Percentiles rank a stretch among this genome's conserved stretches.
These are phyloP conservation scores for Phanerodontia chrysosporium DNA, from an alignment of 768 basidiomycete genomes.

Conservation along the genomic window DNA sequence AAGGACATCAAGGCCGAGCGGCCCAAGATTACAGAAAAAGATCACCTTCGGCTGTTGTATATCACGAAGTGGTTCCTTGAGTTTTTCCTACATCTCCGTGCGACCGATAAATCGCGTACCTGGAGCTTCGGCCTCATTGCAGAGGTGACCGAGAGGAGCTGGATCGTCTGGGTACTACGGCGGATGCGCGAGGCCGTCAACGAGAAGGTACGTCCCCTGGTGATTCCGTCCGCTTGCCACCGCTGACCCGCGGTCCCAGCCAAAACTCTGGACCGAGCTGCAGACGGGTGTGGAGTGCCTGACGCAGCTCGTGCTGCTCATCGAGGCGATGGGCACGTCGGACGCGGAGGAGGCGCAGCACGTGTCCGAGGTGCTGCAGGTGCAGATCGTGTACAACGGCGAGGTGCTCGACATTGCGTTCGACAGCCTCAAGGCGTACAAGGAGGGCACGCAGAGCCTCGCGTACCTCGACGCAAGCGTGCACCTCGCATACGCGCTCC, in stretches of 20 bases:
- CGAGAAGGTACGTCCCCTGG: slow-evolving; percentile 62
- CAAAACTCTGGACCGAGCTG: slow-evolving; percentile 90
- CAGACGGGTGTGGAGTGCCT: slow-evolving; percentile 94
- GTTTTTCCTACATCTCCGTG: slow-evolving; percentile 65
- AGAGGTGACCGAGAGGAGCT: slow-evolving; percentile 80
- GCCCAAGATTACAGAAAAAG: slow-evolving; percentile 90
- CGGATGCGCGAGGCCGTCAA: slow-evolving; percentile 88
- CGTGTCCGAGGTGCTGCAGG: slow-evolving; percentile 70
- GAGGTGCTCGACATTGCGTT: slow-evolving; percentile 88
- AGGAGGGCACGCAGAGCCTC: slow-evolving; percentile 70
- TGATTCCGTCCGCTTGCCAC: not conserved
- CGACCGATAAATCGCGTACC: slow-evolving; percentile 35
- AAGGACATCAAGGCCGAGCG: slow-evolving; percentile 94
- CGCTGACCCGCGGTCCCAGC: slow-evolving; percentile 43
- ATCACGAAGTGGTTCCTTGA: slow-evolving; percentile 90
- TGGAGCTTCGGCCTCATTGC: slow-evolving; percentile 75
- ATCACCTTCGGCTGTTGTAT: slow-evolving; percentile 84
- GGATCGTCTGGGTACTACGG: slow-evolving; percentile 87
- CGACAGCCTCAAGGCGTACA: slow-evolving; percentile 73
- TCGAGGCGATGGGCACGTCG: slow-evolving; percentile 69
- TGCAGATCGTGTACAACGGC: slow-evolving; percentile 92
- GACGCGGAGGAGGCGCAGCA: slow-evolving; percentile 47
- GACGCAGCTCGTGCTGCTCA: slow-evolving; percentile 84
- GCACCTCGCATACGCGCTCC: slow-evolving; percentile 76
- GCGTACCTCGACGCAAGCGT: slow-evolving; percentile 87